Evolutionary conservation across 1,284 basidiomycete species (phyloP), one percentile per base, ranked within the genome.

Genomic region (Ganoderma sinense): DNA sequence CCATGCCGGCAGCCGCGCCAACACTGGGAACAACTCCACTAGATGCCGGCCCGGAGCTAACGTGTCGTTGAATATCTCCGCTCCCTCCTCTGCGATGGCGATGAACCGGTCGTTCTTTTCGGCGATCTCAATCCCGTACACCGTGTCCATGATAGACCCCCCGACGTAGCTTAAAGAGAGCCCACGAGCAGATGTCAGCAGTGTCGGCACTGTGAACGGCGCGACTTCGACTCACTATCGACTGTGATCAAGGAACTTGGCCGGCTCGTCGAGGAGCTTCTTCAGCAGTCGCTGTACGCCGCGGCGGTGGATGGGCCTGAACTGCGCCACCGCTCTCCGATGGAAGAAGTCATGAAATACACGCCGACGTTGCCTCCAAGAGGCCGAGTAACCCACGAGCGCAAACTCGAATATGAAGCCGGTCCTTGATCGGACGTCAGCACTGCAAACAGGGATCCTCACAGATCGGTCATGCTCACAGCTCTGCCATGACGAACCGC

Each of bases 41-140:
- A 73, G 29, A 23, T 66, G 70, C 7, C 62, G 67, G 1, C 71
- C 71, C 13, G 71, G 71, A 16, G 64, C 65, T 10, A 62, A 43
- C 40, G 62, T 41, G 26, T 65, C 36, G 59, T 33, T 45, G 63
- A 73, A 70, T 40, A 70, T 39, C 2, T 5, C 4, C 11, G 36
- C 48, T 10, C 61, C 69, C 14, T 56, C 60, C 40, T 67, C 62
- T 5, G 60, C 67, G 11, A 81, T 76, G 14, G 73, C 20, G 11
- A 70, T 43, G 16, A 65, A 69, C 4, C 43, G 26, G 48, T 70
- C 65, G 33, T 66, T 36, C 11, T 51, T 53, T 10, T 67, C 69
- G 3, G 23, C 18, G 5, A 65, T 59, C 13, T n/a, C 36, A 5
- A 70, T 29, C 0, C 69, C 69, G n/a, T 73, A 73, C 4, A 67